Percentiles rank a stretch among this genome's conserved stretches.
Evolutionary conservation across 2,329 filamentous ascomycete species (phyloP).

Genomic region (Penicillium sp.): DNA sequence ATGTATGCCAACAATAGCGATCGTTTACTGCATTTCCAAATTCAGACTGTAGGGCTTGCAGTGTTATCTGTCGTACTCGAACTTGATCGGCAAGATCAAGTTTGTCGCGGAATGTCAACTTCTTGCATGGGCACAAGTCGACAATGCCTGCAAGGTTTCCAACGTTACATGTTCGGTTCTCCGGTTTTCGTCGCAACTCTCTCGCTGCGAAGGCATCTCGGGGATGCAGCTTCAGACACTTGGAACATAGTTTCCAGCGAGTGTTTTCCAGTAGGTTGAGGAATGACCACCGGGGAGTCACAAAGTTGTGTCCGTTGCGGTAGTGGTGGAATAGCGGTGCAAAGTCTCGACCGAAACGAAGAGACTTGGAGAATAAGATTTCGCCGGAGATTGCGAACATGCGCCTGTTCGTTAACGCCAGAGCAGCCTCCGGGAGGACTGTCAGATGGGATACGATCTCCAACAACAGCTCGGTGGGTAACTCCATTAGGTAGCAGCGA

Average conservation of each 20-base stretch:
- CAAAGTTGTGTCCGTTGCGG: conserved; percentile 38
- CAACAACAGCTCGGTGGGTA: conserved; percentile 41
- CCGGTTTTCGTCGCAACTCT: conserved; percentile 37
- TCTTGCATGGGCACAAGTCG: conserved; percentile 44
- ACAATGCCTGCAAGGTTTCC: conserved; percentile 40
- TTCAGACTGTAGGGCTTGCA: conserved; percentile 27
- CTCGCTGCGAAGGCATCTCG: conserved; percentile 33
- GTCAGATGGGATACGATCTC: conserved; percentile 41
- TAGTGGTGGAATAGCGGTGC: conserved; percentile 44
- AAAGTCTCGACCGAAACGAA: conserved; percentile 42
- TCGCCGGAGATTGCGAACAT: conserved; percentile 35
- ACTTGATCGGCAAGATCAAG: conserved; percentile 37
- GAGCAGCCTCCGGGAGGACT: conserved; percentile 36
- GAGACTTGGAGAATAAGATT: conserved; percentile 33
- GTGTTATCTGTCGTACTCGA: conserved; percentile 30
- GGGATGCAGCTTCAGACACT: conserved; percentile 43
- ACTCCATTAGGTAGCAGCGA: conserved; percentile 37
- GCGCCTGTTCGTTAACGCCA: conserved; percentile 43
- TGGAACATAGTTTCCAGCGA: conserved; percentile 39
- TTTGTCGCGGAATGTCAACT: conserved; percentile 43
- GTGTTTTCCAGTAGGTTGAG: conserved; percentile 38
- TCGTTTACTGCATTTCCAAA: conserved; percentile 33
- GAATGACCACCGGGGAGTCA: conserved; percentile 40
- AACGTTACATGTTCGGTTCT: conserved; percentile 35
- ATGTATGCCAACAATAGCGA: conserved; percentile 43